Base-by-base conservation (phyloP, 257 asterid genomes). In the Ilex asprella region DNA sequence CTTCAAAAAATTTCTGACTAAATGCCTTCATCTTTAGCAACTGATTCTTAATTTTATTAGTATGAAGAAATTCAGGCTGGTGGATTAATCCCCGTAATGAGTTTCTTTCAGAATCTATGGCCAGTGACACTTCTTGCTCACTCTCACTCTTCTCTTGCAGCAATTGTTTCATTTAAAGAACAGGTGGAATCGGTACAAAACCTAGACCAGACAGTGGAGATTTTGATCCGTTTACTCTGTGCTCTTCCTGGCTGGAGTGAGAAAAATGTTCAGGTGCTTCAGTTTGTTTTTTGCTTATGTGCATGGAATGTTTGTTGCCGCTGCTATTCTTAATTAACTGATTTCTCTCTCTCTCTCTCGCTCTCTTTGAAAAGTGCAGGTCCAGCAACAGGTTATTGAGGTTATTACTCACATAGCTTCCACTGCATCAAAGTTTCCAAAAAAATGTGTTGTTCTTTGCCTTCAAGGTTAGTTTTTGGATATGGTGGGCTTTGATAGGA, bases 201-300 rank as follows among this genome's bases (percentile, higher is more conserved):
- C 64, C 76, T 89, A 49, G 88, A 86, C 65, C 75, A 78, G 32
- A 84, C 89, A 13, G 97, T 93, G 52, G 99, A 89, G 79, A 46
- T 93, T 75, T 79, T 93, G 81, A 72, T 87, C 66, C 99, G 97
- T 64, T 77, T 90, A 67, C 94, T 93, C 39, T 89, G 94, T 70
- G 83, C 78, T 61, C 78, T 93, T 77, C 99, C 99, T 56, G 99
- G 99, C 31, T 93, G 97, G 97, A 81, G 79, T 60, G 97, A 93
- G 80, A 93, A 93, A 82, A 93, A 93, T 87, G 96, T 93, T 68
- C 97, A 93, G 99, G 99, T 90, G 74, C 60, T 31, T 21, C 62
- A 21, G 27, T 21, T 21, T 39, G 30, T 53, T 46, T 12, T 71
- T 63, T 59, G 12, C 39, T 51, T 55, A 14, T 62, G 44, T 47